phyloP scores from a whole-genome alignment of 805 yeast genomes.

The Zygotorulaspora danielsina region DNA sequence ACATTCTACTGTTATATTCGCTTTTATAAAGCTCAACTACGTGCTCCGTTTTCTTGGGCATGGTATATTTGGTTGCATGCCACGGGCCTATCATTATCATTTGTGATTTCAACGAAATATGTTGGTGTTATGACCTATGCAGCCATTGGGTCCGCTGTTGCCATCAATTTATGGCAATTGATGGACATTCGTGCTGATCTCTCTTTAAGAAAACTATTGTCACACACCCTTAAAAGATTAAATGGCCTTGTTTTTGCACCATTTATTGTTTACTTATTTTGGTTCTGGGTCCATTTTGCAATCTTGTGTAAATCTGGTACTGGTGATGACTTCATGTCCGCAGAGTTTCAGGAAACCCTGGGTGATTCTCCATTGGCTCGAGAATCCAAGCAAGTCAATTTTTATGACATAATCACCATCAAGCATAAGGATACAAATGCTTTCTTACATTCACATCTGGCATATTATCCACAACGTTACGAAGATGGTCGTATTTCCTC shows the following conservation, averaged over 20 bases:
- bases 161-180: constrained; percentile 81
- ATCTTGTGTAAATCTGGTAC: constrained; percentile 85
- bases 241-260: constrained; percentile 74
- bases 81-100: constrained; percentile 83
- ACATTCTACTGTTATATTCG: constrained; percentile 74
- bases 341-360: constrained; percentile 89
- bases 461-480: constrained; percentile 80
- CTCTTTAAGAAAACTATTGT: constrained; percentile 48
- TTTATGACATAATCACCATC: constrained; percentile 69
- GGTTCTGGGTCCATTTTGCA: constrained; percentile 90
- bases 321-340: constrained; percentile 93
- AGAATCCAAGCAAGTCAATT: constrained; percentile 68
- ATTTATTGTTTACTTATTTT: constrained; percentile 70
- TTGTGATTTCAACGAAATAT: constrained; percentile 92
- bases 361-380: constrained; percentile 75
- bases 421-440: constrained; percentile 78
- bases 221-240: constrained; percentile 74
- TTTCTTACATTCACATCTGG: constrained; percentile 76
- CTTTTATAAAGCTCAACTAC: constrained; percentile 65
- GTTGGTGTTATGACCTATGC: constrained; percentile 92
- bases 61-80: constrained; percentile 89
- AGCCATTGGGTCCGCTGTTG: constrained; percentile 82
- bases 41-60: constrained; percentile 53
- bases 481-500: constrained; percentile 96
- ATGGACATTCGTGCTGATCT: constrained; percentile 69